Percentiles rank a stretch among this genome's conserved stretches.
These are phyloP conservation scores for Penicillium longicatenatum DNA, from an alignment of 495 filamentous ascomycete genomes.

Conservation along the genomic window DNA sequence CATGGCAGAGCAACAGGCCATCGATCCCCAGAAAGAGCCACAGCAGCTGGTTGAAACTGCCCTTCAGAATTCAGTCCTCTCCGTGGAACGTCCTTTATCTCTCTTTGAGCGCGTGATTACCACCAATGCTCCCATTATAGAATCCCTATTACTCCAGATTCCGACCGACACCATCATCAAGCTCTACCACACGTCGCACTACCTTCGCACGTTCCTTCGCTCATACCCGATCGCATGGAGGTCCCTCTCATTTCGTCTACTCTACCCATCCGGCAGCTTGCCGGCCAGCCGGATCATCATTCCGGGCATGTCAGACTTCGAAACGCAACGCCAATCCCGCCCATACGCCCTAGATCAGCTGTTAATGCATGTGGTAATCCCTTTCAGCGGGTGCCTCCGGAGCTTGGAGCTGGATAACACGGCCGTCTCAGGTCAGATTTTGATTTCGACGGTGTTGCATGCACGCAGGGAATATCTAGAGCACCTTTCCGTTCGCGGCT, in stretches of 20 bases:
- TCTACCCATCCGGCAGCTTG: conserved; percentile 46
- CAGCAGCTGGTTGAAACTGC: conserved; percentile 34
- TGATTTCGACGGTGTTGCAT: conserved; percentile 55
- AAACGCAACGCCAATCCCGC: conserved; percentile 51
- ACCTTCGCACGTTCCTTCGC: conserved; percentile 56
- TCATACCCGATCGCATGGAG: conserved; percentile 64
- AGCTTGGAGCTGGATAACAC: conserved; percentile 63
- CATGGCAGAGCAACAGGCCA: conserved; percentile 17
- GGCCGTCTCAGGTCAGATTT: conserved; percentile 57
- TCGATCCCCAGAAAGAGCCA: conserved; percentile 13
- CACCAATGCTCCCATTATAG: conserved; percentile 56
- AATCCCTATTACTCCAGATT: conserved; percentile 58
- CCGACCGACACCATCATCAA: conserved; percentile 58
- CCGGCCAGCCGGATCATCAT: conserved; percentile 36
- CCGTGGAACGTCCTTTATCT: conserved; percentile 40
- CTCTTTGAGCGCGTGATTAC: conserved; percentile 56
- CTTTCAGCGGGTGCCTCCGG: conserved; percentile 56
- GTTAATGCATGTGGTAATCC: conserved; percentile 55
- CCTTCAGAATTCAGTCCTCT: conserved; percentile 27
- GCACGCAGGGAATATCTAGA: conserved; percentile 54
- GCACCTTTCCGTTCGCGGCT: conserved; percentile 62
- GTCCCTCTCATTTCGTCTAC: conserved; percentile 58
- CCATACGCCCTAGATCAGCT: conserved; percentile 59
- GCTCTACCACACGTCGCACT: conserved; percentile 58
- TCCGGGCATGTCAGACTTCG: conserved; percentile 38